phyloP scores from a whole-genome alignment of 306 rosid genomes.

The Vigna trinervia region DNA sequence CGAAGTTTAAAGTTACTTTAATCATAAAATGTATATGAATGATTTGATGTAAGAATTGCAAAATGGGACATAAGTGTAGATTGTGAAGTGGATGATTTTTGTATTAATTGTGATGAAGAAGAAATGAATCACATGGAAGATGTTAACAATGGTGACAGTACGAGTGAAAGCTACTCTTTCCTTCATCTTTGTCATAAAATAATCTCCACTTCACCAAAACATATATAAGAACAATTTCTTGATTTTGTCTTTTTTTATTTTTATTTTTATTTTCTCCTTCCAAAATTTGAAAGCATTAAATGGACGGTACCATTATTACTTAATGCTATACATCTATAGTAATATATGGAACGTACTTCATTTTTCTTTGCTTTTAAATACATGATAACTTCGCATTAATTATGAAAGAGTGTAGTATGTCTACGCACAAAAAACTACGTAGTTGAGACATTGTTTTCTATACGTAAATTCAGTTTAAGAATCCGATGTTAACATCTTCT shows the following conservation, averaged over 20 bases:
- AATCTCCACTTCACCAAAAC: neutral
- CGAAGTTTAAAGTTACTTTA: too few relatives aligned
- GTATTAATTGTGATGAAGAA: too few relatives aligned
- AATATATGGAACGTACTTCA: neutral
- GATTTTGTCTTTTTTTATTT: neutral
- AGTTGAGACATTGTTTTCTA: constrained; percentile 42
- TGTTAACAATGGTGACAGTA: constrained; percentile 4
- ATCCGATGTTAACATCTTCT: constrained; percentile 21
- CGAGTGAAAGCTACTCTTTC: neutral
- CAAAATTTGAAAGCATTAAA: constrained; percentile 2
- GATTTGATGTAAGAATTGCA: too few relatives aligned
- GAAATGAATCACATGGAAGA: neutral
- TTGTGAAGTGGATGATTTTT: too few relatives aligned
- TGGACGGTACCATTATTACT: neutral
- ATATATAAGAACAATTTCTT: neutral
- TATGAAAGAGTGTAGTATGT: neutral
- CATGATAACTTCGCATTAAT: neutral
- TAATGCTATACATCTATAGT: neutral
- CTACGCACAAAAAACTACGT: constrained; percentile 15
- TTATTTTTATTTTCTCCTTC: neutral
- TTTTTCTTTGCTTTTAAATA: neutral
- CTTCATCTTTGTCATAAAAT: neutral
- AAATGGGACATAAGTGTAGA: too few relatives aligned
- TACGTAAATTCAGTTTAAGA: constrained; percentile 32
- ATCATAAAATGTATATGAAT: too few relatives aligned